A percentile compares a stretch with the other conserved stretches of the same genome.
Conservation (phyloP, 352 stramenopile genomes). For the Paralagenidium karlingii region DNA sequence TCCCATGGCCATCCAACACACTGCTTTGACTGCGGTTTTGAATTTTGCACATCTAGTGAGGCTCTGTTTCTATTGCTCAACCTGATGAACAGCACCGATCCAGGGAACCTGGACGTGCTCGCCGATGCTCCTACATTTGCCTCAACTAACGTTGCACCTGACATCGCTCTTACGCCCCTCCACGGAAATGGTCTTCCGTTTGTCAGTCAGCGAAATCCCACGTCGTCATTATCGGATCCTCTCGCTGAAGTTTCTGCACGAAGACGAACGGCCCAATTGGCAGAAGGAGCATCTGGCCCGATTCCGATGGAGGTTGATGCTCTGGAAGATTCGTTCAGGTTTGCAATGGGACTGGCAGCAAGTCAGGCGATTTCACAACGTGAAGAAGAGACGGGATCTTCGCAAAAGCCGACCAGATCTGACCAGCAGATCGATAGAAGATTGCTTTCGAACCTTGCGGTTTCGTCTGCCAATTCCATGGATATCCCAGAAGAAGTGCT, state of each 20-base stretch:
- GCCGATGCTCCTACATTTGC: too few relatives aligned
- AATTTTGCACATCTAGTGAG: conserved; percentile 23
- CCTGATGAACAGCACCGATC: too few relatives aligned
- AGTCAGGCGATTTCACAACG: too few relatives aligned
- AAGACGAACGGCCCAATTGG: background rate
- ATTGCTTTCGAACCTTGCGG: conserved; percentile 3
- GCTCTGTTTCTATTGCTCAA: conserved; percentile 45
- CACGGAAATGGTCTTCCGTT: background rate
- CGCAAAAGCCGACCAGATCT: background rate
- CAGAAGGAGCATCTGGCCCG: background rate
- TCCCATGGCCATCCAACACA: background rate
- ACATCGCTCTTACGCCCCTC: conserved; percentile 2
- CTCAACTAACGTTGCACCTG: too few relatives aligned
- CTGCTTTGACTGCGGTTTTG: background rate
- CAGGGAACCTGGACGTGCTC: too few relatives aligned
- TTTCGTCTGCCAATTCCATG: conserved; percentile 22
- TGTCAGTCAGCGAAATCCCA: background rate
- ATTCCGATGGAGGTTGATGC: conserved; percentile 25
- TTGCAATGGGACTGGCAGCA: conserved; percentile 46
- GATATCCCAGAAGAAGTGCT: conserved; percentile 80
- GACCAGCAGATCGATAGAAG: background rate
- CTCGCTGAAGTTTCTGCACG: background rate
- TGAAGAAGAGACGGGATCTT: too few relatives aligned
- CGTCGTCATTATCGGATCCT: background rate
- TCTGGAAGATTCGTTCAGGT: conserved; percentile 72